These are phyloP conservation scores for Spathaspora sp. DNA, from an alignment of 1,139 yeast species.

Conservation along the genomic window DNA sequence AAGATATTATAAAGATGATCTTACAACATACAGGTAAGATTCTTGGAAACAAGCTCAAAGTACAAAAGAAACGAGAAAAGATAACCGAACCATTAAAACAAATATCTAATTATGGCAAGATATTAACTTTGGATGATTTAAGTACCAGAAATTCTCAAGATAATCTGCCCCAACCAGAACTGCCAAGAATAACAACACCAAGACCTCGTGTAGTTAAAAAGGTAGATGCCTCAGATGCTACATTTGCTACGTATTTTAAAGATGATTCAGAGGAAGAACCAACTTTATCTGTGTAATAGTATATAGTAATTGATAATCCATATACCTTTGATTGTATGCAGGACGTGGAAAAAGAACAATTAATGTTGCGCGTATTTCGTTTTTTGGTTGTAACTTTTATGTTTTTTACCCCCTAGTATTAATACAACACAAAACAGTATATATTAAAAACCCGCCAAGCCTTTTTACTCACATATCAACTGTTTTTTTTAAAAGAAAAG, in stretches of 20 bases:
- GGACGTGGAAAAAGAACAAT: too few species aligned
- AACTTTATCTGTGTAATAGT: neutral
- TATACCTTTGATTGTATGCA: too few species aligned
- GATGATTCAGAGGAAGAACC: neutral
- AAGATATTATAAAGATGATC: constrained; percentile 66
- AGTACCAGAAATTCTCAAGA: constrained; percentile 21
- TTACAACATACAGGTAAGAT: constrained; percentile 77
- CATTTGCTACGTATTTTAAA: constrained; percentile 1
- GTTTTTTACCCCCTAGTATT: too few species aligned
- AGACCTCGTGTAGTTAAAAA: neutral
- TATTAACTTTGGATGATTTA: constrained; percentile 40
- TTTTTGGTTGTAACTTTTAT: too few species aligned
- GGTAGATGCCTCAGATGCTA: constrained; percentile 4
- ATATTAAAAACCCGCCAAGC: too few species aligned
- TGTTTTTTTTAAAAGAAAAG: too few species aligned
- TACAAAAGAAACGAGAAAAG: constrained; percentile 27
- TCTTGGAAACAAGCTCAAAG: constrained; percentile 69
- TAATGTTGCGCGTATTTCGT: too few species aligned
- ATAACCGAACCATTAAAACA: constrained; percentile 44
- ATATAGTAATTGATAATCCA: too few species aligned
- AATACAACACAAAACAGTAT: too few species aligned
- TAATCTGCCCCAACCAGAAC: neutral
- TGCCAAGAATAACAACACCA: neutral
- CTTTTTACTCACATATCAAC: too few species aligned
- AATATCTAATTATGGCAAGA: constrained; percentile 39